Evolutionary conservation across 2,329 filamentous ascomycete genomes (phyloP).

Genomic region (Shiraia sp.): DNA sequence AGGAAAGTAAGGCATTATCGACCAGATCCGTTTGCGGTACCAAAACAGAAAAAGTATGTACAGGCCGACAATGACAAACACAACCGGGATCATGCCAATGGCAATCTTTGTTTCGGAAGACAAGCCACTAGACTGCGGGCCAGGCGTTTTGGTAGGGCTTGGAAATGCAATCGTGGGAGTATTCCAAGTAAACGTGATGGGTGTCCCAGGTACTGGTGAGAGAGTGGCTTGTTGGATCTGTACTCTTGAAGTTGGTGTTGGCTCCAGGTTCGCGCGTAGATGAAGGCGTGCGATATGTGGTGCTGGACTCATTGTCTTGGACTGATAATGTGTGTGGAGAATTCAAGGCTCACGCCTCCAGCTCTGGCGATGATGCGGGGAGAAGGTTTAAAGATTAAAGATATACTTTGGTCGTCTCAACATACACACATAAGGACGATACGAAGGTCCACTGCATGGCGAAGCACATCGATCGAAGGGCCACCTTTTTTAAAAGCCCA

Average conservation of each 20-base stretch:
- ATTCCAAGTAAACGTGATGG: not conserved
- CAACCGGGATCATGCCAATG: constrained; percentile 30
- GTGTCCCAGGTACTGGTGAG: not conserved
- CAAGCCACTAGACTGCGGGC: constrained; percentile 4
- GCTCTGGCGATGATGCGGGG: too few species aligned
- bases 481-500: too few species aligned
- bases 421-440: not conserved
- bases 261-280: not conserved
- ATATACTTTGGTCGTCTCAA: too few species aligned
- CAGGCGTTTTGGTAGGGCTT: not conserved
- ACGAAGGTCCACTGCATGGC: not conserved
- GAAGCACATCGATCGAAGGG: not conserved
- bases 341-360: too few species aligned
- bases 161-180: not conserved
- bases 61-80: constrained; percentile 14
- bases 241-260: not conserved
- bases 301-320: not conserved
- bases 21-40: constrained; percentile 14
- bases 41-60: constrained; percentile 24
- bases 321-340: not conserved
- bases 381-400: too few species aligned
- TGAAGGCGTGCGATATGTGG: not conserved
- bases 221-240: not conserved
- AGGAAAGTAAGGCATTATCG: not conserved
- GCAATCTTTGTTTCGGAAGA: constrained; percentile 22